phyloP scores from a whole-genome alignment of 495 filamentous ascomycete species.

The Daldinia vernicosa region DNA sequence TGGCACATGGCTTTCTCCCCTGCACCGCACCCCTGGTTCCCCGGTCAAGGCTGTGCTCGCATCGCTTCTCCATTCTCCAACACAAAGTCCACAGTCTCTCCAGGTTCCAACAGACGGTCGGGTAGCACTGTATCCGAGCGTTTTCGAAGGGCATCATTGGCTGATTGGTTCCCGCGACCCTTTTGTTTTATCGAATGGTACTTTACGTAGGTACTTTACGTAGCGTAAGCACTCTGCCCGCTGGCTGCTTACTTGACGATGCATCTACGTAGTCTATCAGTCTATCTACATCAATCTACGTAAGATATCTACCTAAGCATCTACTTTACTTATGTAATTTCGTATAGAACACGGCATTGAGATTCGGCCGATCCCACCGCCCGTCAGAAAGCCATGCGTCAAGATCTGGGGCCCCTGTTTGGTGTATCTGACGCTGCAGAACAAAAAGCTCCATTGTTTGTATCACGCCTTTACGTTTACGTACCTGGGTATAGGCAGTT shows the following conservation, averaged over 20 bases:
- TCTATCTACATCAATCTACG: too few species aligned
- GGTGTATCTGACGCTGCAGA: slow-evolving; percentile 36
- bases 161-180: slow-evolving; percentile 6
- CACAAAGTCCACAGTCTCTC: slow-evolving; percentile 19
- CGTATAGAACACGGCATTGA: slow-evolving; percentile 19
- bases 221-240: not conserved
- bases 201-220: not conserved
- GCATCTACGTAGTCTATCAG: not conserved
- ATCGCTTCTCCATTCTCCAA: slow-evolving; percentile 8
- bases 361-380: slow-evolving; percentile 36
- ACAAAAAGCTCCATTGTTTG: slow-evolving; percentile 26
- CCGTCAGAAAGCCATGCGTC: slow-evolving; percentile 24
- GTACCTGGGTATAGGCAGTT: not conserved
- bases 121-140: slow-evolving; percentile 14
- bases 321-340: not conserved
- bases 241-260: slow-evolving; percentile 2
- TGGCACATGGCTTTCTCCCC: slow-evolving; percentile 41
- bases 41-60: slow-evolving; percentile 35
- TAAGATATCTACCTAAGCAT: not conserved
- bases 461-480: slow-evolving; percentile 30
- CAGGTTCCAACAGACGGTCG: slow-evolving; percentile 28
- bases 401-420: slow-evolving; percentile 31
- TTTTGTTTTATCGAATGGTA: slow-evolving; percentile 1
- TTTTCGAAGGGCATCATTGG: slow-evolving; percentile 19
- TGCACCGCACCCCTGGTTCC: slow-evolving; percentile 24